A percentile compares a stretch with the other conserved stretches of the same genome.
These are phyloP conservation scores for Zygosaccharomyces pseudobailii DNA, from an alignment of 1,139 yeast genomes.

Conservation along the genomic window DNA sequence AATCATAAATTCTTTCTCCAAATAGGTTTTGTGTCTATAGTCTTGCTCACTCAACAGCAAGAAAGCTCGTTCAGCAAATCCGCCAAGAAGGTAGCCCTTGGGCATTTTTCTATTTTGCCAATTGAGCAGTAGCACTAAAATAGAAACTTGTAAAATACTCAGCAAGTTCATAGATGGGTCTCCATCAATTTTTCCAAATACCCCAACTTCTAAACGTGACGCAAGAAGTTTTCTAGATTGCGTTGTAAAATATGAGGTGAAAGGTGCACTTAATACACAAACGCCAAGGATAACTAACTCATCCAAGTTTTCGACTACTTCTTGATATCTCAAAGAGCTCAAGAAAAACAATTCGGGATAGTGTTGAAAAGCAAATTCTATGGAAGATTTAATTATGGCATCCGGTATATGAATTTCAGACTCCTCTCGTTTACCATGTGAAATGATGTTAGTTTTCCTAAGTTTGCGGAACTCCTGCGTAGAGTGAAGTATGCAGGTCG, in stretches of 20 bases:
- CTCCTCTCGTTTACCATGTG: background rate
- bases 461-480: background rate
- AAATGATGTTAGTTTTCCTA: background rate
- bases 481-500: background rate
- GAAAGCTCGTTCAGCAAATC: background rate
- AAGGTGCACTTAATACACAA: background rate
- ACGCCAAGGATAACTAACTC: background rate
- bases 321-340: conserved; percentile 1
- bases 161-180: background rate
- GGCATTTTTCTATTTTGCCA: conserved; percentile 1
- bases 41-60: background rate
- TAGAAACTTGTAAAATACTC: background rate
- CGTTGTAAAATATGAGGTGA: background rate
- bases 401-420: background rate
- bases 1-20: background rate
- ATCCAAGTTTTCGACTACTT: background rate
- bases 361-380: background rate
- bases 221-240: background rate
- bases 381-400: background rate
- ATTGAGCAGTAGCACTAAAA: background rate
- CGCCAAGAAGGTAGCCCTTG: conserved; percentile 3
- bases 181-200: background rate
- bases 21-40: background rate
- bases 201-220: background rate
- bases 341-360: background rate